These are phyloP conservation scores for Geotrichum histeridarum DNA, from an alignment of 1,139 yeast species.

Conservation along the genomic window DNA sequence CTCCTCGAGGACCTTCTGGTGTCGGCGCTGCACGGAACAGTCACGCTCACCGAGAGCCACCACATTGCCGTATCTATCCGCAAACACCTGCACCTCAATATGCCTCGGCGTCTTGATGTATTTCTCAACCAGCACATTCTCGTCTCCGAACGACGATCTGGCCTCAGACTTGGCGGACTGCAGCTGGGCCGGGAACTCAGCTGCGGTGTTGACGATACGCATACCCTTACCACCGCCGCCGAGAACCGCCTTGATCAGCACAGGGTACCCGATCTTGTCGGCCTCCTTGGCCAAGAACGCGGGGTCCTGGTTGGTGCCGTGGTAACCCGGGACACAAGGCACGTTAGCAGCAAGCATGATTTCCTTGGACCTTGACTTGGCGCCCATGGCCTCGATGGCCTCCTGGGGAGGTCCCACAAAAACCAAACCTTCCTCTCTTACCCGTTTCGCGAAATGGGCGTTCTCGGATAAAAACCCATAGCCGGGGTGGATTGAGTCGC, in stretches of 20 bases:
- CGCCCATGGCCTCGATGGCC: slow-evolving; percentile 39
- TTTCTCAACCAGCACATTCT: slow-evolving; percentile 45
- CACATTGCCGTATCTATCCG: slow-evolving; percentile 44
- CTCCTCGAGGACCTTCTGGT: slow-evolving; percentile 49
- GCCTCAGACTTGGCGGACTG: slow-evolving; percentile 44
- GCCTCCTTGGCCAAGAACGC: slow-evolving; percentile 38
- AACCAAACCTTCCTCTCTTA: slow-evolving; percentile 38
- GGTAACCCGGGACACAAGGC: slow-evolving; percentile 49
- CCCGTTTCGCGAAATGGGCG: slow-evolving; percentile 41
- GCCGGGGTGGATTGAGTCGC: slow-evolving; percentile 46
- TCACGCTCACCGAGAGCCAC: slow-evolving; percentile 47
- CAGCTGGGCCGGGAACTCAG: slow-evolving; percentile 38
- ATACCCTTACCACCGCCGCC: slow-evolving; percentile 54
- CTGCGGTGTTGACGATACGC: slow-evolving; percentile 39
- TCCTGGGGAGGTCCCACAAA: slow-evolving; percentile 46
- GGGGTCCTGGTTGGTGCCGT: slow-evolving; percentile 37
- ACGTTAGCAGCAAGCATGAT: slow-evolving; percentile 40
- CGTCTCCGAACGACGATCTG: slow-evolving; percentile 42
- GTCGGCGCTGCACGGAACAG: slow-evolving; percentile 48
- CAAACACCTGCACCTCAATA: slow-evolving; percentile 47
- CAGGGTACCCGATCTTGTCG: slow-evolving; percentile 43
- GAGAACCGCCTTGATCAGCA: slow-evolving; percentile 47
- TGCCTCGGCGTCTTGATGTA: slow-evolving; percentile 45
- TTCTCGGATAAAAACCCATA: slow-evolving; percentile 47
- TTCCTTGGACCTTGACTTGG: slow-evolving; percentile 36